phyloP scores from a whole-genome alignment of 116 monocot genomes.

The Posidonia oceanica region DNA sequence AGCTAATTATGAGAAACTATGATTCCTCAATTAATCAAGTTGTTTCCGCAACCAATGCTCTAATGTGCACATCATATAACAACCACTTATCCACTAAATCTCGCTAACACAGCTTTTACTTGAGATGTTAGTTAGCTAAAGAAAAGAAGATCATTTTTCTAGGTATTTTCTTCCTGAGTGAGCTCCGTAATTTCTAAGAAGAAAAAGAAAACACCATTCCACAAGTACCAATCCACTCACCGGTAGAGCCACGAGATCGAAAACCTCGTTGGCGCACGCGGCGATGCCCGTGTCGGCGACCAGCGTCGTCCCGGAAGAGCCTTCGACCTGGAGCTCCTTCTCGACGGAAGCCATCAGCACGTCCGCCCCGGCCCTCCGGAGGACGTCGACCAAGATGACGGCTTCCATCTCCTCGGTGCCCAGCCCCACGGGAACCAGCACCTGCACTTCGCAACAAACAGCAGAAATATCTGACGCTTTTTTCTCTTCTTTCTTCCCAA shows the following conservation, averaged over 20 bases:
- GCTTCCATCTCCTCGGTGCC: slow-evolving; percentile 97
- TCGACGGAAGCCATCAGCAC: slow-evolving; percentile 77
- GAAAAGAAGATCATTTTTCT: too few relatives aligned
- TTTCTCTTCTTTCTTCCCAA: background rate
- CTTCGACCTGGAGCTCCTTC: slow-evolving; percentile 37
- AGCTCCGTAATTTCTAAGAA: too few relatives aligned
- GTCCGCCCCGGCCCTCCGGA: slow-evolving; percentile 71
- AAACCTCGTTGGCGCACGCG: slow-evolving; percentile 43
- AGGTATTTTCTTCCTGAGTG: background rate
- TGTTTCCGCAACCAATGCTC: too few relatives aligned
- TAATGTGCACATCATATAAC: too few relatives aligned
- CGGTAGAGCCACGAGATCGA: slow-evolving; percentile 83
- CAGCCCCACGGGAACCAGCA: slow-evolving; percentile 69
- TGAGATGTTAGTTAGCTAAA: too few relatives aligned
- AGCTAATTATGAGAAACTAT: too few relatives aligned
- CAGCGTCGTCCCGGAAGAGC: slow-evolving; percentile 54
- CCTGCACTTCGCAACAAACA: slow-evolving; percentile 20
- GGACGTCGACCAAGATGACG: slow-evolving; percentile 61
- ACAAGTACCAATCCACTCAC: slow-evolving; percentile 19
- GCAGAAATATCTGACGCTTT: too few relatives aligned
- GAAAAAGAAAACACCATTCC: too few relatives aligned
- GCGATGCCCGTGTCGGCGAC: slow-evolving; percentile 56
- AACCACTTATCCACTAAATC: too few relatives aligned
- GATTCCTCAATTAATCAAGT: too few relatives aligned
- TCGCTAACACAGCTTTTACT: too few relatives aligned